Base-by-base conservation (phyloP, 2,329 filamentous ascomycete species). In the Lecanicillium sp. region DNA sequence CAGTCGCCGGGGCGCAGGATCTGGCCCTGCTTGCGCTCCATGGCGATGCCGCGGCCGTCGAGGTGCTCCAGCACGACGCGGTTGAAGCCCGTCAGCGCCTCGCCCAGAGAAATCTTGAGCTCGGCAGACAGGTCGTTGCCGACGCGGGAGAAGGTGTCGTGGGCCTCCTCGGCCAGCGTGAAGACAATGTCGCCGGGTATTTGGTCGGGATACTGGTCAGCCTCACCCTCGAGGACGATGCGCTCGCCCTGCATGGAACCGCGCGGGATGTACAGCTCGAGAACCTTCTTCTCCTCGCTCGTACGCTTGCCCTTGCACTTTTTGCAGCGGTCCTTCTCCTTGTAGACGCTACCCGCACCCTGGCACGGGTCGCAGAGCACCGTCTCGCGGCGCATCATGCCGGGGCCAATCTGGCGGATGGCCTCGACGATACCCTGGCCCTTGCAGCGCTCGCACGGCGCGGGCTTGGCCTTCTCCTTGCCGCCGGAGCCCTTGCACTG, bases 271-370 rank as follows among this genome's bases (percentile, higher is more conserved):
- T 97, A 97, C 44, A 98, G 84, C 70, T 98, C 93, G 52, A 98
- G 75, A 3, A 91, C 87, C 72, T 97, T 98, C 68, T 87, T 93
- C 68, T 93, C 87, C 60, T 90, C 85, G 37, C 83, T 81, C 12
- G 88, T 90, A 53, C 88, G 81, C 67, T 87, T 87, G 61, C 93
- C 93, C 71, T 97, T 97, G 81, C 93, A 98, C 74, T 93, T 96
- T 77, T 95, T 95, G 76, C 93, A 98, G 63, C 89, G 88, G 62
- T 98, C 93, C 74, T 97, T 97, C 62, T 95, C 89, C 67, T 91
- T 91, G 72, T 83, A 95, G 61, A 90, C 83, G 61, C 84, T 83
- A 5, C 93, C 93, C n/a, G 83, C 79, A 27, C 90, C 91, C 51
- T 83, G 77, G 69, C 93, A 98, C 60, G 85, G 83, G 59, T 86